These are phyloP conservation scores for Lyophyllum atratum DNA, from an alignment of 768 basidiomycete species.

Conservation along the genomic window DNA sequence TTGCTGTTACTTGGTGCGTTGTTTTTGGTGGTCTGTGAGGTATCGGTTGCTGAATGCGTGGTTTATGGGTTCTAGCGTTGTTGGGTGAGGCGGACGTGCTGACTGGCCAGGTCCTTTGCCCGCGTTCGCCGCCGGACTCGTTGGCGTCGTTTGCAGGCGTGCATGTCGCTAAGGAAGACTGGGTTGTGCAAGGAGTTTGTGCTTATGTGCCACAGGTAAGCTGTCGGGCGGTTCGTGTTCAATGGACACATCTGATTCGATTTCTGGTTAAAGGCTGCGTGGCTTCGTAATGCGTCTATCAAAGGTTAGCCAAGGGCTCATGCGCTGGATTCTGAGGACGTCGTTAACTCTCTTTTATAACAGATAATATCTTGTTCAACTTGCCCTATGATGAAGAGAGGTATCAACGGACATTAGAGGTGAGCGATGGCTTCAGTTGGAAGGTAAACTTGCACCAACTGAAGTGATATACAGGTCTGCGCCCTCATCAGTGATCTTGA, in stretches of 20 bases:
- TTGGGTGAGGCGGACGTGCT: conserved; percentile 89
- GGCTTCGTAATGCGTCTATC: conserved; percentile 75
- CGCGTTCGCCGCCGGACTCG: conserved; percentile 81
- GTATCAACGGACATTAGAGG: conserved; percentile 78
- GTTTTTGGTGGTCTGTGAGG: neutral
- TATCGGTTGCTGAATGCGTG: neutral
- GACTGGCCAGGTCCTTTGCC: conserved; percentile 78
- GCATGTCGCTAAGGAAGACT: conserved; percentile 52
- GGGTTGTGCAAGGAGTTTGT: conserved; percentile 77
- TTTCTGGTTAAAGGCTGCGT: conserved; percentile 43
- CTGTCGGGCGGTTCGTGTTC: conserved; percentile 31
- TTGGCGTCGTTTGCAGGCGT: conserved; percentile 60
- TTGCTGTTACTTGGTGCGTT: conserved; percentile 67
- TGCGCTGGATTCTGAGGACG: neutral
- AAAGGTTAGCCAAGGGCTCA: conserved; percentile 32
- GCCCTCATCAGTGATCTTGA: conserved; percentile 75
- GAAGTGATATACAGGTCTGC: conserved; percentile 37
- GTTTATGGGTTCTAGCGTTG: conserved; percentile 47
- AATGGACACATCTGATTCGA: neutral
- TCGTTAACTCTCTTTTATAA: conserved; percentile 7
- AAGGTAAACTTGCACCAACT: conserved; percentile 5
- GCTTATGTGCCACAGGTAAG: conserved; percentile 85
- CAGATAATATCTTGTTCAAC: conserved; percentile 71
- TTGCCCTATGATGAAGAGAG: conserved; percentile 69
- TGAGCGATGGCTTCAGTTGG: conserved; percentile 32